These are phyloP conservation scores for Nitzschia palea DNA, from an alignment of 108 stramenopile genomes.

Conservation along the genomic window DNA sequence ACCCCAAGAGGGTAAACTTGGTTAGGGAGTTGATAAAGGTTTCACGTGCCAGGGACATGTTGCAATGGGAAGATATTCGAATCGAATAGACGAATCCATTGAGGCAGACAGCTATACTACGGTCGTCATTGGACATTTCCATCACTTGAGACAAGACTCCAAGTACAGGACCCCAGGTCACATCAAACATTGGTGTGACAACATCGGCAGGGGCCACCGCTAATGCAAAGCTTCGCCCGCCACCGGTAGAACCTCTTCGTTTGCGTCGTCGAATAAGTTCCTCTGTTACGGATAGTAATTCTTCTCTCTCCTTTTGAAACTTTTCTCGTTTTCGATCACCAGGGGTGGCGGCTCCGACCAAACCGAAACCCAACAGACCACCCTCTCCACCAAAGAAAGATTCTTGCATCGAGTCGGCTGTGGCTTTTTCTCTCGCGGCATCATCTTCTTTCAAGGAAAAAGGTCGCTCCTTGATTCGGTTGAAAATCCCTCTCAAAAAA, in stretches of 20 bases:
- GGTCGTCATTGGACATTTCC: slow-evolving; percentile 79
- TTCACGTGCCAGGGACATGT: slow-evolving; percentile 87
- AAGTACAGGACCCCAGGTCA: slow-evolving; percentile 96
- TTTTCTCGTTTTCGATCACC: slow-evolving; percentile 80
- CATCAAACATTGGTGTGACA: slow-evolving; percentile 96
- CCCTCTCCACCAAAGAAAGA: slow-evolving; percentile 45
- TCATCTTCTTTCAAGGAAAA: slow-evolving; percentile 98
- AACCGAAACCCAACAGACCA: slow-evolving; percentile 62
- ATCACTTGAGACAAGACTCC: slow-evolving; percentile 92
- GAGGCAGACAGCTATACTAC: slow-evolving; percentile 78
- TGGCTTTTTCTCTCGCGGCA: slow-evolving; percentile 63
- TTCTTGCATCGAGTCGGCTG: slow-evolving; percentile 36
- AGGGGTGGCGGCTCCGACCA: slow-evolving; percentile 50
- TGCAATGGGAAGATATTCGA: slow-evolving; percentile 71
- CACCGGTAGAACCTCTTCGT: neutral
- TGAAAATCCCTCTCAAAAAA: slow-evolving; percentile 90
- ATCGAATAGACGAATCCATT: slow-evolving; percentile 87
- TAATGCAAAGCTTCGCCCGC: slow-evolving; percentile 31
- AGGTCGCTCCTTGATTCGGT: slow-evolving; percentile 89
- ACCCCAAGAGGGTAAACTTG: slow-evolving; percentile 93
- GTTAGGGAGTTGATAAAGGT: slow-evolving; percentile 95
- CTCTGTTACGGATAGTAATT: slow-evolving; percentile 90
- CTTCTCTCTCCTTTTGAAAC: slow-evolving; percentile 92
- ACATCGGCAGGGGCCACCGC: slow-evolving; percentile 74
- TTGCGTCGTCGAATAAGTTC: slow-evolving; percentile 45